Evolutionary conservation across 805 yeast species (phyloP).

Genomic region (Ogataea paraovalis): DNA sequence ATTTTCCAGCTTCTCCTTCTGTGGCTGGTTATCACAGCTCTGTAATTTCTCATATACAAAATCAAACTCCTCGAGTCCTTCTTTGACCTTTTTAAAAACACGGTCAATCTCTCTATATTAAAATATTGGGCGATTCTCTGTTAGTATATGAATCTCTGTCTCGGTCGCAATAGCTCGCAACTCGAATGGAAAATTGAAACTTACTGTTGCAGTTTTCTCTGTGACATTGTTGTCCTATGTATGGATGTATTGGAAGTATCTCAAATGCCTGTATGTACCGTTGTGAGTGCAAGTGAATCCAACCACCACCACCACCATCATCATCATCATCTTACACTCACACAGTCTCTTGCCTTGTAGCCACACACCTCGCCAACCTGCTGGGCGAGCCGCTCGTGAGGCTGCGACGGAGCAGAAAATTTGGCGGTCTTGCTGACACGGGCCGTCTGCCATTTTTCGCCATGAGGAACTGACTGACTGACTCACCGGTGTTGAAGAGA

Average conservation of each 20-base stretch:
- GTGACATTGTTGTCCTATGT: conserved; percentile 35
- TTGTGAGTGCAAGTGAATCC: not conserved
- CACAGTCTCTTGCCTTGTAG: too few relatives aligned
- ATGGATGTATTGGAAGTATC: not conserved
- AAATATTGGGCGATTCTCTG: not conserved
- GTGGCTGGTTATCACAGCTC: conserved; percentile 76
- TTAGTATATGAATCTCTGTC: not conserved
- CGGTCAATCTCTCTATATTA: conserved; percentile 73
- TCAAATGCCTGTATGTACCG: not conserved
- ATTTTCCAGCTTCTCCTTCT: conserved; percentile 87
- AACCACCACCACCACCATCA: not conserved
- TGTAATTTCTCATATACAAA: conserved; percentile 81
- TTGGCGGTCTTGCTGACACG: not conserved
- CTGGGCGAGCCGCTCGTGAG: not conserved
- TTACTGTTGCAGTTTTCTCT: conserved; percentile 47
- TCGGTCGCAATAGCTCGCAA: too few relatives aligned
- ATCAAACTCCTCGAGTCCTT: conserved; percentile 85
- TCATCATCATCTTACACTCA: not conserved
- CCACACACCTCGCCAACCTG: too few relatives aligned
- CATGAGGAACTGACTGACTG: too few relatives aligned
- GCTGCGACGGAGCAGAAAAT: not conserved
- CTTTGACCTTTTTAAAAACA: conserved; percentile 85
- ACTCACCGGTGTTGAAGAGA: too few relatives aligned
- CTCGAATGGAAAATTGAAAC: too few relatives aligned
- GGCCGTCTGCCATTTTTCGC: not conserved